A percentile compares a stretch with the other conserved stretches of the same genome.
Conservation (phyloP, 2,329 filamentous ascomycete genomes). For the Ophiostoma sp. region DNA sequence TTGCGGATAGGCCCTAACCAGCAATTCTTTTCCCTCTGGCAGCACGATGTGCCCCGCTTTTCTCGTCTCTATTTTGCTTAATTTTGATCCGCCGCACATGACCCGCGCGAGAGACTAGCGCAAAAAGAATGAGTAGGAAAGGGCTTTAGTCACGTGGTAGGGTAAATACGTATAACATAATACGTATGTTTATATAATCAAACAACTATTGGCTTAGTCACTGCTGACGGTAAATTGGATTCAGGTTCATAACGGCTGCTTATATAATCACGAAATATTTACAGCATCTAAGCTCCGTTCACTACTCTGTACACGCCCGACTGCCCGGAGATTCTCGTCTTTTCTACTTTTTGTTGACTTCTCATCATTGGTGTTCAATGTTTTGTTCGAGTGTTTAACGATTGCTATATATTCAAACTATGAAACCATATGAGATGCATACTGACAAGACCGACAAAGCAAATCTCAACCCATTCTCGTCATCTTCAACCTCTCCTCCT, state of each 20-base stretch:
- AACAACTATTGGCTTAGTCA: neutral
- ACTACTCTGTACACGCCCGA: too few relatives aligned
- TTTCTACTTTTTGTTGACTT: neutral
- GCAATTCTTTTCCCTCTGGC: constrained; percentile 18
- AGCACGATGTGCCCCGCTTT: neutral
- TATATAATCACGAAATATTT: neutral
- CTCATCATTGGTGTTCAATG: neutral
- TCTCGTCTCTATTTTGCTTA: neutral
- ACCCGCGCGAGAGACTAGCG: neutral
- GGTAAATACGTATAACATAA: constrained; percentile 17
- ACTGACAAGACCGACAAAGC: neutral
- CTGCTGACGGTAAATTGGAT: neutral
- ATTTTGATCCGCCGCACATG: constrained; percentile 6
- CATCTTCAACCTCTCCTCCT: neutral
- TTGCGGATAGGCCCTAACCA: constrained; percentile 14
- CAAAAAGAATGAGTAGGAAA: constrained; percentile 8
- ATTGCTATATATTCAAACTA: neutral
- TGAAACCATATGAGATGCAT: neutral
- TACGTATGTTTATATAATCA: neutral
- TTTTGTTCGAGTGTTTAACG: neutral
- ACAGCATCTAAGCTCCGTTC: neutral
- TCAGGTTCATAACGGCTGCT: neutral
- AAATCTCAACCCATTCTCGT: neutral
- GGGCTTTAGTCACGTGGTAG: constrained; percentile 22
- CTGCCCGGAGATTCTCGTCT: too few relatives aligned